Base-by-base conservation (phyloP, 163 green algal genomes). In the Chlamydomonas reinhardtii region DNA sequence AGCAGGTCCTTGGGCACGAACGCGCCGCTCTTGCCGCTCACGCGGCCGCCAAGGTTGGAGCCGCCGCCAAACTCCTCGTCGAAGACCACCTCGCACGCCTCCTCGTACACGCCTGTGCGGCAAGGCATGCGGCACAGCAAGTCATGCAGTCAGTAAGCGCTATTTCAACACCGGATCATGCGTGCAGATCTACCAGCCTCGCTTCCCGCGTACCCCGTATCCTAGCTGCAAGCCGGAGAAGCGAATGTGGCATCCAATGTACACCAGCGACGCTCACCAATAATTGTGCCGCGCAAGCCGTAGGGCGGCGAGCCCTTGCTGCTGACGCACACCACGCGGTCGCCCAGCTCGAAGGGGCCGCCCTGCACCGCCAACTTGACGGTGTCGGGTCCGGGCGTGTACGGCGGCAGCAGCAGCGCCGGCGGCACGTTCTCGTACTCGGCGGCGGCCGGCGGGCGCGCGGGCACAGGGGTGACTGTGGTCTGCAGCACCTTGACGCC, bases 271-370 rank as follows among this genome's bases (percentile, higher is more conserved):
- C 39, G 27, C 52, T 94, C 79, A 77, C 92, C 94, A 27, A 96
- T 93, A 31, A 98, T 91, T 4, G 93, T 96, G 62, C 95, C 95
- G 24, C 89, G 88, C 16, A 83, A 52, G 31, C 96, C 96, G 89
- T 98, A 97, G 1, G 93, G 77, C 8, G 95, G 96, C 0, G 83
- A 59, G 29, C 93, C 92, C 25, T 75, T 89, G 32, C 86, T 91
- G n/a, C 83, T 80, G 79, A 96, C 74, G 56, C 88, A 92, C 19
- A 94, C 93, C 20, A 97, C 93, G 0, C 96, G 89, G 88, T 99
- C 96, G n/a, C 96, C 96, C 59, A 98, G 91, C 76, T 95, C 92
- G 86, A 98, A 96, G 1, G 73, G 48, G 22, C 95, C 95, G 27
- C 95, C 96, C 76, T 91, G 88, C 22, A 89, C 65, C 31, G 71